phyloP scores from a whole-genome alignment of 2,329 filamentous ascomycete genomes.

The Neonectria neomacrospora region DNA sequence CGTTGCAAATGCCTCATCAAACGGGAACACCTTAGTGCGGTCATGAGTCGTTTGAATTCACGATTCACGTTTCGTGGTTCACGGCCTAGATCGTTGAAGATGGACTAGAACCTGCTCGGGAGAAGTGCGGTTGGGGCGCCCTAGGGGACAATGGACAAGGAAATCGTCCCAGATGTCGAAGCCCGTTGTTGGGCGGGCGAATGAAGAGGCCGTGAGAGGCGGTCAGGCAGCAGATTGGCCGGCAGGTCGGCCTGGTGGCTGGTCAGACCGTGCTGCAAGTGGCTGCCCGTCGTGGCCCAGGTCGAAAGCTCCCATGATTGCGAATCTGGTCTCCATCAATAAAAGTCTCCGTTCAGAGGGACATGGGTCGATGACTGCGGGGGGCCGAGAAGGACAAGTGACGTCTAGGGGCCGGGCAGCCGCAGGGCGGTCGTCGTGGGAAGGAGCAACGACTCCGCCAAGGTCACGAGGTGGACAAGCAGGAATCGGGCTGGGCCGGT shows the following conservation, averaged over 20 bases:
- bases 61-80: conserved; percentile 38
- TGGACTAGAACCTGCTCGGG: conserved; percentile 27
- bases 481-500: conserved; percentile 19
- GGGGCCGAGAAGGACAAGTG: conserved; percentile 31
- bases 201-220: conserved; percentile 39
- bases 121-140: conserved; percentile 27
- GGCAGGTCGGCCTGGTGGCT: conserved; percentile 32
- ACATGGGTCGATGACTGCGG: conserved; percentile 34
- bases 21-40: conserved; percentile 38
- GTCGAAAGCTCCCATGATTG: conserved; percentile 35
- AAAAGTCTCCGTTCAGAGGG: conserved; percentile 25
- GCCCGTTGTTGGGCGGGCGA: conserved; percentile 30
- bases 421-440: conserved; percentile 28
- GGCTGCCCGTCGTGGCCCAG: conserved; percentile 35
- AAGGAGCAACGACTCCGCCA: conserved; percentile 23
- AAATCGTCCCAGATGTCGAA: conserved; percentile 27
- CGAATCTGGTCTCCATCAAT: conserved; percentile 34
- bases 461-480: conserved; percentile 36
- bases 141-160: conserved; percentile 27
- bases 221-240: conserved; percentile 43
- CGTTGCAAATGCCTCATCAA: conserved; percentile 43
- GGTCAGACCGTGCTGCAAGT: conserved; percentile 33
- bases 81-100: conserved; percentile 26
- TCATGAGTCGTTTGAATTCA: conserved; percentile 32
- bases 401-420: conserved; percentile 35